A percentile compares a stretch with the other conserved stretches of the same genome.
These are phyloP conservation scores for Aphanomyces astaci DNA, from an alignment of 352 stramenopile species.

Conservation along the genomic window DNA sequence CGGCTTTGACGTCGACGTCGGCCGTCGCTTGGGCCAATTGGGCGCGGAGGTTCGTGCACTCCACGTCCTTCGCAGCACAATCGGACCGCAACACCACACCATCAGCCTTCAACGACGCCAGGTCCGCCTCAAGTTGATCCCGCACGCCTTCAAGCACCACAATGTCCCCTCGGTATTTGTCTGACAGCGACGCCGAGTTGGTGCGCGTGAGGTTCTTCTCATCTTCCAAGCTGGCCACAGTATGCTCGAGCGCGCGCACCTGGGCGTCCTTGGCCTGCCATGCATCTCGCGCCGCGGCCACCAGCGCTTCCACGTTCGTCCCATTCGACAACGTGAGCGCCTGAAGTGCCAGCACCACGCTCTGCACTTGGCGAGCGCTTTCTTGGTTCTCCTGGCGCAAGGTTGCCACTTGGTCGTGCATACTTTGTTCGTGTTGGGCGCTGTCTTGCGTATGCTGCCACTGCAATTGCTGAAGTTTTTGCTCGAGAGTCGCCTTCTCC, in stretches of 20 bases:
- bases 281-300: neutral
- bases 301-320: neutral
- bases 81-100: neutral
- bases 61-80: slow-evolving; percentile 9
- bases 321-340: neutral
- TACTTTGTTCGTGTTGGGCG: neutral
- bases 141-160: slow-evolving; percentile 31
- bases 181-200: neutral
- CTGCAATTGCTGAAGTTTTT: neutral
- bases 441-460: neutral
- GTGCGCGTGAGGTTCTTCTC: neutral
- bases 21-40: neutral
- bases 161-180: slow-evolving; percentile 27
- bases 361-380: neutral
- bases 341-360: neutral
- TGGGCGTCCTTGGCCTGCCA: neutral
- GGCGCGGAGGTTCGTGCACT: neutral
- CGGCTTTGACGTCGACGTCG: neutral
- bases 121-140: slow-evolving; percentile 28
- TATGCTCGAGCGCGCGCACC: neutral
- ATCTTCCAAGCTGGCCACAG: slow-evolving; percentile 31
- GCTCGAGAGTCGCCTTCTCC: neutral
- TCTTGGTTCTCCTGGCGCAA: neutral
- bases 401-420: neutral
- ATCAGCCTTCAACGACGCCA: neutral